Conservation (phyloP, 495 filamentous ascomycete genomes). For the Talaromyces trachyspermus region DNA sequence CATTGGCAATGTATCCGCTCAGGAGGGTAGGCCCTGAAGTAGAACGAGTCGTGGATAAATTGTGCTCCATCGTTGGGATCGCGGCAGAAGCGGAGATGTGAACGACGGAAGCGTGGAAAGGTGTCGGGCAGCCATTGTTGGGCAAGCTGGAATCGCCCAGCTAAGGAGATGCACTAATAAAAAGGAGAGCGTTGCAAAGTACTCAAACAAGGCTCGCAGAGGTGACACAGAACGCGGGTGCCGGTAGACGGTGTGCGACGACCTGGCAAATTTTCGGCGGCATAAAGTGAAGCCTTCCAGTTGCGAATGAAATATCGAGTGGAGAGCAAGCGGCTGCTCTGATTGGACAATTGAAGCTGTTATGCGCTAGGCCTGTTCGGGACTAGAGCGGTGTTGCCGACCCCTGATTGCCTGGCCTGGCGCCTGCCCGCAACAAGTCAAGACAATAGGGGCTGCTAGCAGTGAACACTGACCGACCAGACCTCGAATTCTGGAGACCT, state of each 20-base stretch:
- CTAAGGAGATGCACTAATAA: too few species aligned
- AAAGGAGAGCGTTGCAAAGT: neutral
- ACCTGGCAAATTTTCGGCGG: slow-evolving; percentile 17
- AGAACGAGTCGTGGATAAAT: slow-evolving; percentile 36
- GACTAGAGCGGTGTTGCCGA: neutral
- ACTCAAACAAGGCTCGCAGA: too few species aligned
- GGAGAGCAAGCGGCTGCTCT: neutral
- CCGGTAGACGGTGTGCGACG: slow-evolving; percentile 15
- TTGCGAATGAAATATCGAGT: too few species aligned
- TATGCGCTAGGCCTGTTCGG: neutral
- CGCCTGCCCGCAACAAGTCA: neutral
- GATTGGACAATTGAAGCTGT: neutral
- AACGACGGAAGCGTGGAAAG: slow-evolving; percentile 24
- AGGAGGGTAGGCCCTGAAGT: slow-evolving; percentile 42
- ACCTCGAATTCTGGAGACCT: neutral
- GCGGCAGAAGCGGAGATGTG: slow-evolving; percentile 30
- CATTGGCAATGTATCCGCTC: slow-evolving; percentile 39
- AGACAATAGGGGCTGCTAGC: neutral
- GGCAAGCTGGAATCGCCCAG: too few species aligned
- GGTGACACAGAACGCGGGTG: neutral
- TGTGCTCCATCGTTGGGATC: slow-evolving; percentile 26
- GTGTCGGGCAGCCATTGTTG: slow-evolving; percentile 3
- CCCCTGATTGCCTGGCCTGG: neutral
- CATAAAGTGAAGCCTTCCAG: slow-evolving; percentile 6
- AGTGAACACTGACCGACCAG: too few species aligned